Percentiles rank a stretch among this genome's conserved stretches.
These are phyloP conservation scores for Abelmoschus esculentus DNA, from an alignment of 345 rosid species.

Conservation along the genomic window DNA sequence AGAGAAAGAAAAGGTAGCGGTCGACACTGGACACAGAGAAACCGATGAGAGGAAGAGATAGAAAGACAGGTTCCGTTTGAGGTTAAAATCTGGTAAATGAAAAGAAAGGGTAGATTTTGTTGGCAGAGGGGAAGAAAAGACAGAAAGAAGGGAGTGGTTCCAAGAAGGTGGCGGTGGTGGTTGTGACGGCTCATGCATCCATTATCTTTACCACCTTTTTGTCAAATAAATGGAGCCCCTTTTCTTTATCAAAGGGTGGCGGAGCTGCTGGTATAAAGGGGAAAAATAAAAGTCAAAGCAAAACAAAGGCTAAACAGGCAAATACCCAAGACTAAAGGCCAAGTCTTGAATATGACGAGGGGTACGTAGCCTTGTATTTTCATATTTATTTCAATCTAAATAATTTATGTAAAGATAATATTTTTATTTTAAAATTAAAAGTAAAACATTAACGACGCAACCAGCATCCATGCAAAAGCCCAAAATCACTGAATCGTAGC, in stretches of 20 bases:
- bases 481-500: not conserved
- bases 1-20: constrained; percentile 23
- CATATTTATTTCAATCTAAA: too few relatives aligned
- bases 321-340: too few relatives aligned
- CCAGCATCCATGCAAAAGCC: not conserved
- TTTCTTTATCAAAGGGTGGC: not conserved
- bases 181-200: constrained; percentile 49
- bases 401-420: too few relatives aligned
- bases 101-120: not conserved
- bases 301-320: not conserved
- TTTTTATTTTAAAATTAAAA: too few relatives aligned
- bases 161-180: constrained; percentile 19
- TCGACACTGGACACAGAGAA: constrained; percentile 18
- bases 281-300: not conserved
- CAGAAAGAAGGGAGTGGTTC: constrained; percentile 6
- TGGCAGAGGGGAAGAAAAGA: not conserved
- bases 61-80: not conserved
- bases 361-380: too few relatives aligned
- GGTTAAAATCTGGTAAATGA: constrained; percentile 15
- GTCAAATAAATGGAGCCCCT: constrained; percentile 9
- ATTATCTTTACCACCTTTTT: constrained; percentile 47
- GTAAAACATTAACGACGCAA: too few relatives aligned
- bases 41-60: constrained; percentile 14
- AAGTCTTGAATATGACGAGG: too few relatives aligned
- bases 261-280: not conserved